Evolutionary conservation across 2,329 filamentous ascomycete genomes (phyloP).

Genomic region (Fusarium pseudonygamai): DNA sequence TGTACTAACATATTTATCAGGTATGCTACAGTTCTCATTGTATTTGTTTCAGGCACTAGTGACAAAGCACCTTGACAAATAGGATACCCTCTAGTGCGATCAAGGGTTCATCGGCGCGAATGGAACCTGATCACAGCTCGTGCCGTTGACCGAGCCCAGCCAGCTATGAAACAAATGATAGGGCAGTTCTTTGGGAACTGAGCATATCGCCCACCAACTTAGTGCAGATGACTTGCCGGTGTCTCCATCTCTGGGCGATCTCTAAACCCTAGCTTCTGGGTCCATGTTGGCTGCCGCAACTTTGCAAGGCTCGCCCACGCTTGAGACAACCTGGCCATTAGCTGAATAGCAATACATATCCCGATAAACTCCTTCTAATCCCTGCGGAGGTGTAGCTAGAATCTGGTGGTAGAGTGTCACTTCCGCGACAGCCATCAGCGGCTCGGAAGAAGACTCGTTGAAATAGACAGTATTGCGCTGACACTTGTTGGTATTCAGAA

Average conservation of each 20-base stretch:
- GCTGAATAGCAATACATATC: constrained; percentile 16
- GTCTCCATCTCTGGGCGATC: neutral
- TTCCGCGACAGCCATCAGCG: constrained; percentile 6
- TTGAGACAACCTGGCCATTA: constrained; percentile 4
- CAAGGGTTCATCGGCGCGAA: neutral
- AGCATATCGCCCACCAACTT: neutral
- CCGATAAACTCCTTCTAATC: constrained; percentile 1
- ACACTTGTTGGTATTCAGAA: constrained; percentile 12
- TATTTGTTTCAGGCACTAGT: neutral
- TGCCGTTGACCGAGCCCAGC: too few relatives aligned
- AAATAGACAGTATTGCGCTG: constrained; percentile 19
- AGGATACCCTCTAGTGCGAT: too few relatives aligned
- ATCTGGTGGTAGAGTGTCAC: constrained; percentile 17
- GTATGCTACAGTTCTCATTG: constrained; percentile 5
- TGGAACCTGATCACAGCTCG: neutral
- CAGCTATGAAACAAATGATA: neutral
- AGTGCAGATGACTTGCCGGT: accelerated
- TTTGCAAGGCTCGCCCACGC: neutral
- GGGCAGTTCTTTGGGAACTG: neutral
- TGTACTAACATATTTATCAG: neutral
- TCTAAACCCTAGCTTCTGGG: neutral
- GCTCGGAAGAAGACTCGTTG: constrained; percentile 1
- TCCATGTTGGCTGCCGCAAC: constrained; percentile 11
- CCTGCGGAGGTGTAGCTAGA: neutral
- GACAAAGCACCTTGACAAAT: neutral